Base-by-base conservation (phyloP, 345 rosid species). In the Arabis alpina region DNA sequence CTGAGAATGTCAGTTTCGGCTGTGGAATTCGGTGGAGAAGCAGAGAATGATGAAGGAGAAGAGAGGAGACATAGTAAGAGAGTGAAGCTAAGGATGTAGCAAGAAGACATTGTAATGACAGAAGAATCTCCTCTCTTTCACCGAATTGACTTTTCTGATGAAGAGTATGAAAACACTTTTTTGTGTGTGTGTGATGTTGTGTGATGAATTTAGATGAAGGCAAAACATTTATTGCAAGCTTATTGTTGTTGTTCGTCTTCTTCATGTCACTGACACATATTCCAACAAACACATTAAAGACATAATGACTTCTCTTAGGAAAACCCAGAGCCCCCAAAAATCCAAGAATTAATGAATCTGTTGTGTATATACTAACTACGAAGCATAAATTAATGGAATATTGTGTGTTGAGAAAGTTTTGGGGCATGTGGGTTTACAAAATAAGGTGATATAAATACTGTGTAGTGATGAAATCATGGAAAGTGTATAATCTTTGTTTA, bases 401-500 rank as follows among this genome's bases (percentile, higher is more conserved):
- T 68, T 72, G 79, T 65, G 55, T 70, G 63, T 85, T 79, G 79
- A 79, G 73, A 72, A 74, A 77, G 80, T 77, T 73, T 76, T 76
- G 72, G 63, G 55, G 78, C 87, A 87, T 87, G 90, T 87, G 93
- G 84, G 80, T 73, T 73, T 79, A 80, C 68, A 60, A 36, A 19
- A 52, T 44, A 43, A 68, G 51, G 80, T 68, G 84, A 61, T 79
- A 82, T 86, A 84, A 79, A 86, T 82, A 85, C 53, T 68, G 19
- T 28, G 83, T 75, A 82, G 86, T 85, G 96, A 80, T 83, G 92
- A 90, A 83, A 83, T 83, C 86, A 85, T 84, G 66, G 69, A 41
- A 63, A 47, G 6, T 61, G 25, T 48, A 47, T 13, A 19, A 54
- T 8, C 45, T 37, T 43, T 10, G 5, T 67, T 60, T 13, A 8